Evolutionary conservation across 306 rosid species (phyloP).

Genomic region (Hippophae gyantsensis): DNA sequence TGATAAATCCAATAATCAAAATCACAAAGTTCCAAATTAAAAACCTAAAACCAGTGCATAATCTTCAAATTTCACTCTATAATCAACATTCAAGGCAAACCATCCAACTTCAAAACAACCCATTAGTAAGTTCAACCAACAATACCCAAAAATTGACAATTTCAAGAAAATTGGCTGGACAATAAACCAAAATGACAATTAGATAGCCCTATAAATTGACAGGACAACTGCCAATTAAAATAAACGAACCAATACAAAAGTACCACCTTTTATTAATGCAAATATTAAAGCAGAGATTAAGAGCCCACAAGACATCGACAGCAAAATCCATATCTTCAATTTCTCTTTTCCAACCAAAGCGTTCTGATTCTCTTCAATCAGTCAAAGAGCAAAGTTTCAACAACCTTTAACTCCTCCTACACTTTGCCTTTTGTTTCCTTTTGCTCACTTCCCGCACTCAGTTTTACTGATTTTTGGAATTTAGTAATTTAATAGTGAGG

Average conservation of each 20-base stretch:
- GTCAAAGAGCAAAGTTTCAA: too few relatives aligned
- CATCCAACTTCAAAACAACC: conserved; percentile 17
- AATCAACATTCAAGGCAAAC: conserved; percentile 1
- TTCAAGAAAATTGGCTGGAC: neutral
- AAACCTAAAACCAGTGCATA: conserved; percentile 14
- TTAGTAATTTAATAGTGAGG: too few relatives aligned
- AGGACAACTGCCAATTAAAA: conserved; percentile 8
- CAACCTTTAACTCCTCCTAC: too few relatives aligned
- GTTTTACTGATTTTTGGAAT: too few relatives aligned
- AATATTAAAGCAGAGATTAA: conserved; percentile 34
- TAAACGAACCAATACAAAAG: conserved; percentile 11
- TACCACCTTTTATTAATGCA: conserved; percentile 42
- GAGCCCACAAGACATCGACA: conserved; percentile 28
- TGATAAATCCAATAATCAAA: conserved; percentile 5
- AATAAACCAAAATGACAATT: conserved; percentile 4
- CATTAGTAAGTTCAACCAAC: neutral
- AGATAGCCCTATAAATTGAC: conserved; percentile 8
- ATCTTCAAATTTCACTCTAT: conserved; percentile 8
- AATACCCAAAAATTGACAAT: neutral
- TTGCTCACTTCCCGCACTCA: too few relatives aligned
- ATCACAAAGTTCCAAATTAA: neutral
- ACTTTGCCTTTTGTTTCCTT: too few relatives aligned
- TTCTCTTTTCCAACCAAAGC: conserved; percentile 22
- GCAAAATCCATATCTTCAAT: conserved; percentile 31
- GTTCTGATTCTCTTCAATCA: conserved; percentile 14